phyloP scores from a whole-genome alignment of 495 filamentous ascomycete genomes.

The Hyaloscypha variabilis region DNA sequence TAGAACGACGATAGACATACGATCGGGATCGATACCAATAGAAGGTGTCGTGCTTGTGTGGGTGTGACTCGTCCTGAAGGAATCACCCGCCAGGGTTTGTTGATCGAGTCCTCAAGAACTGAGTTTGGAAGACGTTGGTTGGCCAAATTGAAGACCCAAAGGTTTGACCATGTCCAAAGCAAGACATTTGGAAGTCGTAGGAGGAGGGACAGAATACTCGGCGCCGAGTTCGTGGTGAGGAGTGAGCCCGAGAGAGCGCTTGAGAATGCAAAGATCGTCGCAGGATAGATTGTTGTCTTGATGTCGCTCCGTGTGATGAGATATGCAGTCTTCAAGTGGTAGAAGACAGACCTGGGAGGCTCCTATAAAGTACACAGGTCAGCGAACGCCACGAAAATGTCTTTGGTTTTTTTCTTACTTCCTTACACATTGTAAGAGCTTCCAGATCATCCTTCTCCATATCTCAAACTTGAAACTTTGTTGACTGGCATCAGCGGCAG shows the following conservation, averaged over 20 bases:
- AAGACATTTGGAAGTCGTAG: conserved; percentile 31
- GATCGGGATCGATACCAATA: conserved; percentile 42
- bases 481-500: background rate
- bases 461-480: background rate
- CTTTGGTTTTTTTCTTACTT: background rate
- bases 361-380: background rate
- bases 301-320: conserved; percentile 45
- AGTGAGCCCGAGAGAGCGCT: conserved; percentile 33
- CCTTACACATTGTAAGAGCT: background rate
- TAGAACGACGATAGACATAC: conserved; percentile 34
- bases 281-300: conserved; percentile 42
- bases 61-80: conserved; percentile 43
- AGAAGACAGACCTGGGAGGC: background rate
- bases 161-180: conserved; percentile 36
- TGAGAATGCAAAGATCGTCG: conserved; percentile 35
- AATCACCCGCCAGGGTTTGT: conserved; percentile 63
- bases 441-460: conserved; percentile 2
- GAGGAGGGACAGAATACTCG: conserved; percentile 18
- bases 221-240: conserved; percentile 10
- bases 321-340: conserved; percentile 27
- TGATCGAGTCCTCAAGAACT: conserved; percentile 52
- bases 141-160: conserved; percentile 46
- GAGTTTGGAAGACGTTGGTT: conserved; percentile 53
- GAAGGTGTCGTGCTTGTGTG: conserved; percentile 36
- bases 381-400: background rate